Evolutionary conservation across 2,329 filamentous ascomycete species (phyloP).

Genomic region (Botryotinia globosa): DNA sequence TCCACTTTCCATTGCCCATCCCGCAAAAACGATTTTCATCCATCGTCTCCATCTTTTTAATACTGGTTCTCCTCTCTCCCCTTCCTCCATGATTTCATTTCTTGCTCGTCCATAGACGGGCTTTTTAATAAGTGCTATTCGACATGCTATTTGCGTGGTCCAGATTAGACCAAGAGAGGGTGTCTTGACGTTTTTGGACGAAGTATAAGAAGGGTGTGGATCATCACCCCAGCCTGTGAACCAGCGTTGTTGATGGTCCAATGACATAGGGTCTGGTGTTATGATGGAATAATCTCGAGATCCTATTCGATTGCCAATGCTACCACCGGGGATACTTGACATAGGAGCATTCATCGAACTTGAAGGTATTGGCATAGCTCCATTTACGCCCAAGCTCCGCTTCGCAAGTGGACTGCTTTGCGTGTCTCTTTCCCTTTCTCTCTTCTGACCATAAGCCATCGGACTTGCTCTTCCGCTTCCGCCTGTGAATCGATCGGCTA

Average conservation of each 20-base stretch:
- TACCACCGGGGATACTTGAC: constrained; percentile 26
- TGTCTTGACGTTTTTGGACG: constrained; percentile 62
- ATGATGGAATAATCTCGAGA: constrained; percentile 23
- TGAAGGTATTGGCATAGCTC: constrained; percentile 26
- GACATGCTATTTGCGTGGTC: constrained; percentile 82
- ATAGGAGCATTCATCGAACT: constrained; percentile 29
- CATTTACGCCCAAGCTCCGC: not conserved
- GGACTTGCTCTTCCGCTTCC: constrained; percentile 22
- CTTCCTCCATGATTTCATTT: constrained; percentile 39
- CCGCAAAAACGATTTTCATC: constrained; percentile 87
- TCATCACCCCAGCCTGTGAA: constrained; percentile 94
- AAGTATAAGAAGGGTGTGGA: constrained; percentile 37
- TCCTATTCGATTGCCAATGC: not conserved
- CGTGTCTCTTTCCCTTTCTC: constrained; percentile 3
- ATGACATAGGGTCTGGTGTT: constrained; percentile 57
- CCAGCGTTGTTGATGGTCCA: constrained; percentile 90
- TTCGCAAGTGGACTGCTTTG: constrained; percentile 32
- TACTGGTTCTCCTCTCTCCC: constrained; percentile 46
- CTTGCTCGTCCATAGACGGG: constrained; percentile 48
- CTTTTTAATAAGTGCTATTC: constrained; percentile 76
- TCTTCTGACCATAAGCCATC: constrained; percentile 4
- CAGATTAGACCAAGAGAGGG: constrained; percentile 85
- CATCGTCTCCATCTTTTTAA: constrained; percentile 66
- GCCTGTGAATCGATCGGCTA: constrained; percentile 74
- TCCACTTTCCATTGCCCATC: constrained; percentile 61